A percentile compares a stretch with the other conserved stretches of the same genome.
These are phyloP conservation scores for Pelargonium cotyledonis DNA, from an alignment of 441 rosid species.

Conservation along the genomic window DNA sequence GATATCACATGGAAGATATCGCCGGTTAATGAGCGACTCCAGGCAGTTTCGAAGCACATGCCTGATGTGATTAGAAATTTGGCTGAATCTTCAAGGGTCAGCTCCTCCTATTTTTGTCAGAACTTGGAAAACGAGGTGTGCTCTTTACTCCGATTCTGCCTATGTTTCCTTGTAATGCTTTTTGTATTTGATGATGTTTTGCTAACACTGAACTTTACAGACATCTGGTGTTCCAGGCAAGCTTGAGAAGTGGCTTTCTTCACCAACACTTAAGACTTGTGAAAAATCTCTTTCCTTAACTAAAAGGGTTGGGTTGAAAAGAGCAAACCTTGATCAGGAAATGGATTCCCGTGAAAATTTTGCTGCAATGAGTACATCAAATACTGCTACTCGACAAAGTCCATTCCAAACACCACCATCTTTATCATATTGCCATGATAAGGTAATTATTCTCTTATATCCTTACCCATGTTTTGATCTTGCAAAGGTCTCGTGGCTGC, in stretches of 20 bases:
- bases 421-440: slow-evolving; percentile 48
- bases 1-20: slow-evolving; percentile 94
- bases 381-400: slow-evolving; percentile 45
- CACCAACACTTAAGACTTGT: slow-evolving; percentile 34
- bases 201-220: slow-evolving; percentile 22
- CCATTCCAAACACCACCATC: slow-evolving; percentile 97
- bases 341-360: slow-evolving; percentile 25
- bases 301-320: slow-evolving; percentile 38
- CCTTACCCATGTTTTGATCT: background rate
- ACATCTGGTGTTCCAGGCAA: slow-evolving; percentile 30
- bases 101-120: slow-evolving; percentile 43
- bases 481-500: background rate
- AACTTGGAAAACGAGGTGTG: slow-evolving; percentile 55
- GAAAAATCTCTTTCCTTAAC: slow-evolving; percentile 30
- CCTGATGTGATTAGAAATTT: slow-evolving; percentile 42
- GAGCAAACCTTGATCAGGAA: slow-evolving; percentile 37
- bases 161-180: background rate
- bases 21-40: slow-evolving; percentile 82
- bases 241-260: slow-evolving; percentile 47
- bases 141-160: slow-evolving; percentile 6
- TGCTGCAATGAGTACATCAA: slow-evolving; percentile 20
- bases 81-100: slow-evolving; percentile 43
- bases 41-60: slow-evolving; percentile 53
- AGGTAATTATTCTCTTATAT: slow-evolving; percentile 38
- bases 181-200: background rate